phyloP scores from a whole-genome alignment of 257 asterid genomes.

The Ballota nigra region DNA sequence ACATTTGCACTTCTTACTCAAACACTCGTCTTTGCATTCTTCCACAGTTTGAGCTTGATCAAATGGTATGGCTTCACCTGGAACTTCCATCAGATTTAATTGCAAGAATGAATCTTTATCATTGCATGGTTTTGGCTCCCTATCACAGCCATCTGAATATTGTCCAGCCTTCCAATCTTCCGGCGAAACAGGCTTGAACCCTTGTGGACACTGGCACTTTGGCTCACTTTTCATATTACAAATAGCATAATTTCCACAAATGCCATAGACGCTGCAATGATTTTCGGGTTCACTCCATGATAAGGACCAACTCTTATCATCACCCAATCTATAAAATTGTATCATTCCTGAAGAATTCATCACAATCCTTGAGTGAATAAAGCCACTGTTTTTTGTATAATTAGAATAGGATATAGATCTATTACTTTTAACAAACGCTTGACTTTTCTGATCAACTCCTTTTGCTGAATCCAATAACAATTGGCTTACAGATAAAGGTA shows the following conservation, averaged over 20 bases:
- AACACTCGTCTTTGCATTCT: slow-evolving; percentile 29
- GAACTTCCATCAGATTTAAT: neutral
- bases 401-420: neutral
- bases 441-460: neutral
- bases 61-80: neutral
- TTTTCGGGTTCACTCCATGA: slow-evolving; percentile 25
- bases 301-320: too few relatives aligned
- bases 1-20: slow-evolving; percentile 21
- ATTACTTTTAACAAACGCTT: too few relatives aligned
- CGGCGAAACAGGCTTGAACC: slow-evolving; percentile 6
- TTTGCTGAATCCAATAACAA: slow-evolving; percentile 13
- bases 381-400: neutral
- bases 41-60: neutral
- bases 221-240: slow-evolving; percentile 6
- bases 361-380: slow-evolving; percentile 14
- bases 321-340: slow-evolving; percentile 21
- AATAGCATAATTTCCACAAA: slow-evolving; percentile 34
- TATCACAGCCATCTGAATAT: slow-evolving; percentile 21
- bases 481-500: neutral
- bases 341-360: slow-evolving; percentile 36
- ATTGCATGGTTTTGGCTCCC: slow-evolving; percentile 6
- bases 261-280: slow-evolving; percentile 13
- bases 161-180: slow-evolving; percentile 10
- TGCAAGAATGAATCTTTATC: slow-evolving; percentile 8
- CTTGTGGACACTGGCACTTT: slow-evolving; percentile 34